Percentiles rank a stretch among this genome's conserved stretches.
Evolutionary conservation across 2,329 filamentous ascomycete genomes (phyloP).

Genomic region (Dothideomycetes sp.): DNA sequence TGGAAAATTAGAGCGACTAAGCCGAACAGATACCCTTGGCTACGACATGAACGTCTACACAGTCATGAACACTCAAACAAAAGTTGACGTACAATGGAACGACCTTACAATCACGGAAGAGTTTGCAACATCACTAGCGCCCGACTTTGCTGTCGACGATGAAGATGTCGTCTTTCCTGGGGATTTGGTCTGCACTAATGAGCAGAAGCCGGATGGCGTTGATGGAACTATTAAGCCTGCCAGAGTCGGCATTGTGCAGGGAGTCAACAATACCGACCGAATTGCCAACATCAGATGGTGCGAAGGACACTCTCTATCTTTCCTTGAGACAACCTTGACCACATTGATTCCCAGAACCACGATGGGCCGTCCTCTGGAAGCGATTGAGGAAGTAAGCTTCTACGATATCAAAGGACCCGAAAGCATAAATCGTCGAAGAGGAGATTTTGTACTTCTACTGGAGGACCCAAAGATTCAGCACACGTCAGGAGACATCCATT

Average conservation of each 20-base stretch:
- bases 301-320: slow-evolving; percentile 6
- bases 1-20: slow-evolving; percentile 32
- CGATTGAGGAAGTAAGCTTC: slow-evolving; percentile 42
- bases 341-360: slow-evolving; percentile 30
- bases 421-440: slow-evolving; percentile 36
- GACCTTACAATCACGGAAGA: slow-evolving; percentile 41
- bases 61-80: slow-evolving; percentile 37
- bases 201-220: slow-evolving; percentile 14
- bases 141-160: slow-evolving; percentile 41
- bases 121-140: slow-evolving; percentile 33
- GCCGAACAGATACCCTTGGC: slow-evolving; percentile 37
- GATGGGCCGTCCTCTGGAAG: slow-evolving; percentile 30
- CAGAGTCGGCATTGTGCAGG: slow-evolving; percentile 46
- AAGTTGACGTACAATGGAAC: slow-evolving; percentile 48
- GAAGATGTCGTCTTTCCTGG: slow-evolving; percentile 47
- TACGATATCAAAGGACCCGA: slow-evolving; percentile 45
- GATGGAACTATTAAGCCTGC: slow-evolving; percentile 27
- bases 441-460: slow-evolving; percentile 43
- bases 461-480: background rate
- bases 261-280: slow-evolving; percentile 43
- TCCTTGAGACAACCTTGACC: slow-evolving; percentile 12
- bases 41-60: slow-evolving; percentile 49
- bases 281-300: slow-evolving; percentile 47
- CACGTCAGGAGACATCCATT: slow-evolving; percentile 24
- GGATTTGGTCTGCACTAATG: slow-evolving; percentile 41